These are phyloP conservation scores for Aaosphaeria pasadenensis DNA, from an alignment of 2,329 filamentous ascomycete genomes.

Conservation along the genomic window DNA sequence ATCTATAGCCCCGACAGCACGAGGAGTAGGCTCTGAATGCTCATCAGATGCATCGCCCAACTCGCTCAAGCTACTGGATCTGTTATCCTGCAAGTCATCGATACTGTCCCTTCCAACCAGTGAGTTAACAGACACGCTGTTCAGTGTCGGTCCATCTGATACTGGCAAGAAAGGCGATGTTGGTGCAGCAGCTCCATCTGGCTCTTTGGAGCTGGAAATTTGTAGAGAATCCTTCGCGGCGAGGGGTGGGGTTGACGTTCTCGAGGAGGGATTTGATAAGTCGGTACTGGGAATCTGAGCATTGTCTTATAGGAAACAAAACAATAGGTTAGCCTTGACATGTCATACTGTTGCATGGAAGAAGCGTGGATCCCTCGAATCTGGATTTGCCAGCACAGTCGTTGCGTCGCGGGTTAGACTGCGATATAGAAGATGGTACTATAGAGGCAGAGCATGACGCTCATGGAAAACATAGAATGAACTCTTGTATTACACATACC, in stretches of 20 bases:
- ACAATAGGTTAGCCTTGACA: no score
- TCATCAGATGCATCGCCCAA: constrained; percentile 77
- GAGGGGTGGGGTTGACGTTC: constrained; percentile 42
- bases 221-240: constrained; percentile 14
- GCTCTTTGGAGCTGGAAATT: constrained; percentile 9
- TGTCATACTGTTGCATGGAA: no score
- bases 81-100: constrained; percentile 47
- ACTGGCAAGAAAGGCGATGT: constrained; percentile 25
- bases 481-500: neutral
- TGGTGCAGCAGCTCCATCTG: constrained; percentile 11
- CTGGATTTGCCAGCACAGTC: no score
- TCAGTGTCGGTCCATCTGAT: no score
- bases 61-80: constrained; percentile 90
- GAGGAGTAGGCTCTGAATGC: constrained; percentile 33
- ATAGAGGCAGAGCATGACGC: no score
- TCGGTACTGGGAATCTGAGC: constrained; percentile 12
- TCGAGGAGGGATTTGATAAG: constrained; percentile 34
- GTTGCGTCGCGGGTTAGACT: no score
- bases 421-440: no score
- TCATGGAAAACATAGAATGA: no score
- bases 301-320: constrained; percentile 8
- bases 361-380: no score
- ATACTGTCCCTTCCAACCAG: constrained; percentile 10
- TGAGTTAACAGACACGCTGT: no score
- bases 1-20: constrained; percentile 17